Evolutionary conservation across 805 yeast species (phyloP).

Genomic region (Zygosaccharomyces gambellarensis): DNA sequence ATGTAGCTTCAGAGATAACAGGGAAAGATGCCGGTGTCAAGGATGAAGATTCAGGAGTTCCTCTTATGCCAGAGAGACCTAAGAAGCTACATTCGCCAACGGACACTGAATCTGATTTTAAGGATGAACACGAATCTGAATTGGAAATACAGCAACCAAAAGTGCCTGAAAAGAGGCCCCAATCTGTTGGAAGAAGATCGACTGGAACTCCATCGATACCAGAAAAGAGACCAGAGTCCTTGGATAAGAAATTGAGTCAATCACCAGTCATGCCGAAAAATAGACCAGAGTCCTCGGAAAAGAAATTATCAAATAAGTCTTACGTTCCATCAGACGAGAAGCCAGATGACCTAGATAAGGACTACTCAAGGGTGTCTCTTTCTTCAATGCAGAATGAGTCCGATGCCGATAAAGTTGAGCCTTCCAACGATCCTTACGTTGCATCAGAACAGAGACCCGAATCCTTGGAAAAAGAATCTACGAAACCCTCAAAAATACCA

Average conservation of each 20-base stretch:
- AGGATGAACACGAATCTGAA: background rate
- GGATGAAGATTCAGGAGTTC: background rate
- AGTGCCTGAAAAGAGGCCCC: background rate
- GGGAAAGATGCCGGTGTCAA: background rate
- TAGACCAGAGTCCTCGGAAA: background rate
- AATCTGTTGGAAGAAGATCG: background rate
- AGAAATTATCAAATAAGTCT: background rate
- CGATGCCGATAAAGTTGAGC: background rate
- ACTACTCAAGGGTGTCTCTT: no score
- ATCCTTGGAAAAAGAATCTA: background rate
- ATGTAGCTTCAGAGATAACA: background rate
- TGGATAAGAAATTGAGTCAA: background rate
- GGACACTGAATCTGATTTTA: background rate
- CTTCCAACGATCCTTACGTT: background rate
- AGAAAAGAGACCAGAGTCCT: conserved; percentile 7
- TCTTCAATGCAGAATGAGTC: background rate
- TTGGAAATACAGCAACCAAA: background rate
- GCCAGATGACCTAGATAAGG: no score
- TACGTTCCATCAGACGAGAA: no score
- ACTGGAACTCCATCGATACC: conserved; percentile 10
- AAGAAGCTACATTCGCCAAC: background rate
- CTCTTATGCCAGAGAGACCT: background rate
- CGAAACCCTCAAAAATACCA: background rate
- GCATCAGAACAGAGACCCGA: background rate
- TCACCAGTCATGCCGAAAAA: conserved; percentile 6